Conservation (phyloP, 768 basidiomycete species). For the Leccinum incarnatum region DNA sequence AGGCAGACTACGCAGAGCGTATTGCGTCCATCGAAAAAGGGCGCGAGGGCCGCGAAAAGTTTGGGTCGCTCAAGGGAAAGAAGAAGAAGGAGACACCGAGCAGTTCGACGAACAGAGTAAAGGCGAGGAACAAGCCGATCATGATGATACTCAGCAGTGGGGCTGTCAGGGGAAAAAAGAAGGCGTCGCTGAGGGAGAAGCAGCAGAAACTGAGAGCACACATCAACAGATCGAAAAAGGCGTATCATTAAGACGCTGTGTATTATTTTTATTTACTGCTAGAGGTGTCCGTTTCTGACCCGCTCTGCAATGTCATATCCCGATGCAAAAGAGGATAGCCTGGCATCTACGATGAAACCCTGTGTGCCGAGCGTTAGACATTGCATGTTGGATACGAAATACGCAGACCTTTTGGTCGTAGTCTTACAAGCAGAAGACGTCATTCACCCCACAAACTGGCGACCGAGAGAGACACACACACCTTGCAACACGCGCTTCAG, state of each 20-base stretch:
- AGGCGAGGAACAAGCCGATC: conserved; percentile 89
- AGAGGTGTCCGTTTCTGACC: conserved; percentile 30
- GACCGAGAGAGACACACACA: conserved; percentile 34
- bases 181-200: conserved; percentile 76
- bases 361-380: conserved; percentile 20
- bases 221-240: conserved; percentile 67
- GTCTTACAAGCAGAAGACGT: conserved; percentile 34
- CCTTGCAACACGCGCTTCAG: conserved; percentile 66
- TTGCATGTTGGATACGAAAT: background rate
- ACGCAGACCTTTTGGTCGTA: conserved; percentile 54
- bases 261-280: conserved; percentile 5
- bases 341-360: conserved; percentile 73
- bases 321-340: conserved; percentile 69
- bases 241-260: conserved; percentile 21
- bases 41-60: conserved; percentile 93
- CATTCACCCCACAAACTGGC: background rate
- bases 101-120: conserved; percentile 89
- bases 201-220: conserved; percentile 76
- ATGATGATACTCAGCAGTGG: conserved; percentile 88
- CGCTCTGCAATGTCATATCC: conserved; percentile 61
- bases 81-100: conserved; percentile 79
- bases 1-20: conserved; percentile 91
- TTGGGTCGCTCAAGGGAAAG: conserved; percentile 87
- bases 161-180: conserved; percentile 80
- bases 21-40: conserved; percentile 91